phyloP scores from a whole-genome alignment of 108 stramenopile genomes.

The Skeletonema tropicum region DNA sequence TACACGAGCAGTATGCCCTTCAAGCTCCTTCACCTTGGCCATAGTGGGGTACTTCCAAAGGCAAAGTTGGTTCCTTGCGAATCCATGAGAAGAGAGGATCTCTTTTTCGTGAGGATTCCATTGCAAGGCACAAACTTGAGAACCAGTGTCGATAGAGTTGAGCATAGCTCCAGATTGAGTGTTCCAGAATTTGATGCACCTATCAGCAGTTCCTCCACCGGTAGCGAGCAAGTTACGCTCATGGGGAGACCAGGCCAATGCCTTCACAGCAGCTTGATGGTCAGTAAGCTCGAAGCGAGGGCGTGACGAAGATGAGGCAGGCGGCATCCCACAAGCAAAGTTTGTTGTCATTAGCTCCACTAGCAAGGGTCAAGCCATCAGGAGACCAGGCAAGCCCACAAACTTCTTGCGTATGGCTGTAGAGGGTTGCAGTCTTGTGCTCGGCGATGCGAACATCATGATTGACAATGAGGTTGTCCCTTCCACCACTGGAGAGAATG shows the following conservation, averaged over 20 bases:
- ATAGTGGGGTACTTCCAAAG: conserved; percentile 97
- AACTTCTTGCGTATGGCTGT: conserved; percentile 84
- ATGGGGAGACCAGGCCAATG: conserved; percentile 98
- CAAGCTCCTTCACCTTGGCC: conserved; percentile 95
- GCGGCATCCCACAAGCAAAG: conserved; percentile 97
- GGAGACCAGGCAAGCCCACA: conserved; percentile 90
- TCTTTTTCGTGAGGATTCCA: conserved; percentile 97
- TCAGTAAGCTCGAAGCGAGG: conserved; percentile 84
- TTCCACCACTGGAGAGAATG: conserved; percentile 85
- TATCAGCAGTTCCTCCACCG: conserved; percentile 98
- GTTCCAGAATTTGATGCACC: conserved; percentile 99
- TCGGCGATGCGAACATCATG: conserved; percentile 92
- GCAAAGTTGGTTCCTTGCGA: conserved; percentile 94
- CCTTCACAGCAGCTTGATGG: conserved; percentile 98
- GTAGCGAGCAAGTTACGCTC: conserved; percentile 95
- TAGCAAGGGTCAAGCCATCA: conserved; percentile 93
- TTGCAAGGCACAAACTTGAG: conserved; percentile 95
- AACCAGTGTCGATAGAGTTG: conserved; percentile 97
- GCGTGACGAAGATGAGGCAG: conserved; percentile 31
- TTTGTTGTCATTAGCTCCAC: conserved; percentile 98
- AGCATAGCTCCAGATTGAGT: conserved; percentile 92
- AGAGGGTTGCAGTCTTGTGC: conserved; percentile 65
- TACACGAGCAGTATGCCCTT: conserved; percentile 91
- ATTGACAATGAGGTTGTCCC: conserved; percentile 93
- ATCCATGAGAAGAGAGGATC: conserved; percentile 96